Evolutionary conservation across 257 asterid species (phyloP), one percentile per base, ranked within the genome.

Genomic region (Ajuga chamaepitys): DNA sequence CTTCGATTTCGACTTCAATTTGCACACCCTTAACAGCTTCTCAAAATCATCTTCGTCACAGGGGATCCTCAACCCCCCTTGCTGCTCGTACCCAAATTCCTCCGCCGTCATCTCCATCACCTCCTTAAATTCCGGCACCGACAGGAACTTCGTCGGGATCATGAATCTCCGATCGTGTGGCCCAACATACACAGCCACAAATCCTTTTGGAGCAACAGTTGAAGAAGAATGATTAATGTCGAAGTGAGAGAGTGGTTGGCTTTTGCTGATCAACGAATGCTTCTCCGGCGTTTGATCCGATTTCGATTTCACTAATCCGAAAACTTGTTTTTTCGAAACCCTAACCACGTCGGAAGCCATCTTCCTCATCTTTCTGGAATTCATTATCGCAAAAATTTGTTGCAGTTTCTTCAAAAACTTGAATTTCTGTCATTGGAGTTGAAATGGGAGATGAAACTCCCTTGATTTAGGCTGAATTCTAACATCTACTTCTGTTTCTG

Each of bases 71-170:
- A 67, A 28, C 3, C 64, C 64, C 7, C 72, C 72, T 24, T 67
- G 13, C 9, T 55, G 72, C 32, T 67, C 64, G 72, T 67, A 67
- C 3, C 64, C 72, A 1, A 41, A 67, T 11, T 67, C 72, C 11
- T 55, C 72, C 1, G 72, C 72, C 37, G 72, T 18, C 46, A 11
- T 56, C 47, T 67, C 72, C 72, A 67, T 67, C 9, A 67, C 34
- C 57, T 54, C 56, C 72, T 67, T 67, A 9, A 67, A 67, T 1
- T 50, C 57, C 46, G 47, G 72, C 34, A 30, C 25, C 21, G 72
- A 67, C 12, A 67, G 30, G 7, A 38, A 41, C 57, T 53, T 41
- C 9, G 72, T 52, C 7, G 71, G 63, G 7, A 66, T 53, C 13
- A 66, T 21, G 21, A 66, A 66, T 10, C 71, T 52, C 9, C 62